Evolutionary conservation across 805 yeast genomes (phyloP).

Genomic region (Kregervanrija pseudodelftensis): DNA sequence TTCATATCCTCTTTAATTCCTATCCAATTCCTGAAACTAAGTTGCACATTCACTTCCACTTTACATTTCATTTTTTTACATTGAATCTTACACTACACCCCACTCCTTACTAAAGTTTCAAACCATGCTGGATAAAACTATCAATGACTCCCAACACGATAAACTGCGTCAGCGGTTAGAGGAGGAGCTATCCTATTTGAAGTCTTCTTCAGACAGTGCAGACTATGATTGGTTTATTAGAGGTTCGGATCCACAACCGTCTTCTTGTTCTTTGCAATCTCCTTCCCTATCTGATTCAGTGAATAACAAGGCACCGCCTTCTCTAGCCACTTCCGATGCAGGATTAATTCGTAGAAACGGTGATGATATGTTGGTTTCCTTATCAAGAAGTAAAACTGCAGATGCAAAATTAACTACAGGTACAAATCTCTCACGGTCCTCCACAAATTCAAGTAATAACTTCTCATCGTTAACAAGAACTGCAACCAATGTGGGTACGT

Average conservation of each 20-base stretch:
- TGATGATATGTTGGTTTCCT: constrained; percentile 8
- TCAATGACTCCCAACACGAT: constrained; percentile 20
- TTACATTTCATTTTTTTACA: too few relatives aligned
- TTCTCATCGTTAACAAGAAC: constrained; percentile 18
- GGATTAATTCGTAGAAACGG: constrained; percentile 3
- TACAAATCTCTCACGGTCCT: constrained; percentile 1
- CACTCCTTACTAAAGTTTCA: not conserved
- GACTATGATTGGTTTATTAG: constrained; percentile 29
- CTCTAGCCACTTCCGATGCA: constrained; percentile 16
- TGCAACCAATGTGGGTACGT: constrained; percentile 22
- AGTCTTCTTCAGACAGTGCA: constrained; percentile 15
- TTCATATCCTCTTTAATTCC: too few relatives aligned
- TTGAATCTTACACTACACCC: not conserved
- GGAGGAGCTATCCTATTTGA: constrained; percentile 17
- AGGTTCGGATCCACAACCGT: constrained; percentile 5
- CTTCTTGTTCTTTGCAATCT: constrained; percentile 17
- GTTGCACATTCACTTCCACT: too few relatives aligned
- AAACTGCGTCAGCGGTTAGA: constrained; percentile 23
- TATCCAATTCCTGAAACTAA: too few relatives aligned
- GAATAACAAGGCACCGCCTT: constrained; percentile 22
- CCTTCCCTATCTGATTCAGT: constrained; percentile 20
- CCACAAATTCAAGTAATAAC: constrained; percentile 4
- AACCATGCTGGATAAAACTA: too few relatives aligned
- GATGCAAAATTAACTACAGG: constrained; percentile 15
- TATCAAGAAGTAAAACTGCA: constrained; percentile 21